These are phyloP conservation scores for Infundibulicybe gibba DNA, from an alignment of 768 basidiomycete genomes.

Conservation along the genomic window DNA sequence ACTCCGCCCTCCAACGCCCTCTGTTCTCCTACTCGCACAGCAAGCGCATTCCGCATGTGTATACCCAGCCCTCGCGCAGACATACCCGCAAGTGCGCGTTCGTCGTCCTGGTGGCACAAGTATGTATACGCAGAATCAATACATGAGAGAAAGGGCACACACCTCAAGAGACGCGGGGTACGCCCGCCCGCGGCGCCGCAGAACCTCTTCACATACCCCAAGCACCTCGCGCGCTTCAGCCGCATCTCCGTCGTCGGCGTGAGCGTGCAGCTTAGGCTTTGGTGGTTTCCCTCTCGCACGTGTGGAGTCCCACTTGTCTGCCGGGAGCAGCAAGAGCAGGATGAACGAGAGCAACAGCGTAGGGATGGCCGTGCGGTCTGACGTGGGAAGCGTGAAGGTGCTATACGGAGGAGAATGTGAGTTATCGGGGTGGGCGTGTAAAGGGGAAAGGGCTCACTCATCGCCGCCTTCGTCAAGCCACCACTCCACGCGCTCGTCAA, in stretches of 20 bases:
- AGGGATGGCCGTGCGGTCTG: conserved; percentile 43
- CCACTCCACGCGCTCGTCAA: conserved; percentile 78
- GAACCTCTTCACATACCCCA: conserved; percentile 38
- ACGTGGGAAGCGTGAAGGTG: conserved; percentile 48
- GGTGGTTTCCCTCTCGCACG: conserved; percentile 68
- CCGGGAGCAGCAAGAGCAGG: conserved; percentile 54
- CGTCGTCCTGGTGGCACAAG: conserved; percentile 38
- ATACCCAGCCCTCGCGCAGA: conserved; percentile 25
- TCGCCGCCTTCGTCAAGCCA: conserved; percentile 91
- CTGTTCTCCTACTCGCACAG: conserved; percentile 83
- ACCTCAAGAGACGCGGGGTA: conserved; percentile 66
- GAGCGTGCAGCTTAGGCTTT: conserved; percentile 47
- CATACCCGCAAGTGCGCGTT: conserved; percentile 30
- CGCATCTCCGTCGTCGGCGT: too few species aligned
- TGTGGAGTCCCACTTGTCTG: conserved; percentile 57
- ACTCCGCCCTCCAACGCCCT: conserved; percentile 43
- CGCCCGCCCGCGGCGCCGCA: conserved; percentile 44
- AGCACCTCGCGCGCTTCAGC: conserved; percentile 39
- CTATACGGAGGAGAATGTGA: conserved; percentile 23
- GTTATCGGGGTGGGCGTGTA: conserved; percentile 1
- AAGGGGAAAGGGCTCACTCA: conserved; percentile 53
- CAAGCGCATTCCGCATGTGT: conserved; percentile 57
- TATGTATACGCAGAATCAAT: background rate
- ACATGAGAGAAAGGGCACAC: conserved; percentile 14
- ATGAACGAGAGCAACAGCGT: conserved; percentile 59